These are phyloP conservation scores for Neofusicoccum kwambonambiense DNA, from an alignment of 2,329 filamentous ascomycete genomes.

Conservation along the genomic window DNA sequence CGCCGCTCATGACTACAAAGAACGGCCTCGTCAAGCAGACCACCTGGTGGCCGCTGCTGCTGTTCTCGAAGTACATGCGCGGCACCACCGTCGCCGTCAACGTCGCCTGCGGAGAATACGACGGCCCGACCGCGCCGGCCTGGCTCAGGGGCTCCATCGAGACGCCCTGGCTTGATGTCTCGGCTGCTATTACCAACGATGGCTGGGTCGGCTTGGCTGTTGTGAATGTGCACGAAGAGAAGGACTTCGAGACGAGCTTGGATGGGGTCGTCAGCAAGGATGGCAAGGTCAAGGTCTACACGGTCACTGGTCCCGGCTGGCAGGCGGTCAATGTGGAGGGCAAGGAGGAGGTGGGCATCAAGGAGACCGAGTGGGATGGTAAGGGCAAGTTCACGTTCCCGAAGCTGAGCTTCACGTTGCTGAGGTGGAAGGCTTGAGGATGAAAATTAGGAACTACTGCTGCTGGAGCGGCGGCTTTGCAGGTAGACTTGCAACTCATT, in stretches of 20 bases:
- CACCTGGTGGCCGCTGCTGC: slow-evolving; percentile 71
- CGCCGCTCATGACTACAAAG: slow-evolving; percentile 69
- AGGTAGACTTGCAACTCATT: too few species aligned
- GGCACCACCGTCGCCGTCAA: slow-evolving; percentile 67
- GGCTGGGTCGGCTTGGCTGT: slow-evolving; percentile 67
- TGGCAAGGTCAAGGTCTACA: slow-evolving; percentile 59
- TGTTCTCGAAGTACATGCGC: slow-evolving; percentile 72
- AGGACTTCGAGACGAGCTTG: slow-evolving; percentile 60
- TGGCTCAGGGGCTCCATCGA: slow-evolving; percentile 67
- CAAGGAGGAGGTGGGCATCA: slow-evolving; percentile 61
- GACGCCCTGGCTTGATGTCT: slow-evolving; percentile 69
- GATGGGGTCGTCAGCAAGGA: slow-evolving; percentile 50
- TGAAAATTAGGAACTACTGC: too few species aligned
- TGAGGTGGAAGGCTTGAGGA: slow-evolving; percentile 52
- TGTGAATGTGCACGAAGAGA: slow-evolving; percentile 66
- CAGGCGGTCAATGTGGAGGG: slow-evolving; percentile 62
- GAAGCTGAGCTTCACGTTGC: slow-evolving; percentile 68
- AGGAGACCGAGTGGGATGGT: slow-evolving; percentile 63
- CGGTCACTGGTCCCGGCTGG: slow-evolving; percentile 59
- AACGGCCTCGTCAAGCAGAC: slow-evolving; percentile 67
- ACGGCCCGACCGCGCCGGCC: slow-evolving; percentile 62
- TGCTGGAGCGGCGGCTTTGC: too few species aligned
- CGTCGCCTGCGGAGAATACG: slow-evolving; percentile 62
- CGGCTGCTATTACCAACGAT: slow-evolving; percentile 58
- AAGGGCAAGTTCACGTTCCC: slow-evolving; percentile 63